These are phyloP conservation scores for Magnolia changhungtana DNA, from an alignment of 164 flowering plant species.

Conservation along the genomic window DNA sequence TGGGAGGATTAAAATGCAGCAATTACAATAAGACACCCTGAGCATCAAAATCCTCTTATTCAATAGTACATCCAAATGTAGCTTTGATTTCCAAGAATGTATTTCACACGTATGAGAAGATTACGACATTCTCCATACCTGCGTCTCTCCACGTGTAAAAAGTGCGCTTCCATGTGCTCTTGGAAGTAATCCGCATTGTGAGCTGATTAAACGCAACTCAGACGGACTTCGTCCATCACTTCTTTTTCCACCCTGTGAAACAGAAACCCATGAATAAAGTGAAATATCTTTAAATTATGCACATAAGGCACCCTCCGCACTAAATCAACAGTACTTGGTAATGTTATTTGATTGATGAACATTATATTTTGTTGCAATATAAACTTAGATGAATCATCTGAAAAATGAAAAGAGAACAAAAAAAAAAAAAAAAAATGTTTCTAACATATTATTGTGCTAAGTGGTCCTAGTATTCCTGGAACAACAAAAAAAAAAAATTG, in stretches of 20 bases:
- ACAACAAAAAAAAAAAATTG: too few relatives aligned
- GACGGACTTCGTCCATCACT: conserved; percentile 86
- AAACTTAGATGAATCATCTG: too few relatives aligned
- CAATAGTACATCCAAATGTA: background rate
- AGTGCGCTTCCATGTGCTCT: conserved; percentile 99
- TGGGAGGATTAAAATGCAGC: too few relatives aligned
- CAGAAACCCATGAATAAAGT: background rate
- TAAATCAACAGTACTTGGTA: background rate
- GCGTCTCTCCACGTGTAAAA: conserved; percentile 98
- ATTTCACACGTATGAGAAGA: background rate
- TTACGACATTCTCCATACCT: conserved; percentile 37
- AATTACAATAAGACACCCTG: too few relatives aligned
- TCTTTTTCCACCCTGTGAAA: conserved; percentile 83
- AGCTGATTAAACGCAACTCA: conserved; percentile 65
- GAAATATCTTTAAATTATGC: conserved; percentile 7
- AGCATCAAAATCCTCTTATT: too few relatives aligned
- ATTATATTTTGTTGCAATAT: too few relatives aligned
- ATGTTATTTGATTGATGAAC: background rate
- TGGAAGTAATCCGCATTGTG: conserved; percentile 86
- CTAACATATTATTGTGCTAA: too few relatives aligned
- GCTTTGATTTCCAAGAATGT: background rate
- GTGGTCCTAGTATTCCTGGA: too few relatives aligned
- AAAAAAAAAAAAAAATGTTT: too few relatives aligned
- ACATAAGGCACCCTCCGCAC: background rate
- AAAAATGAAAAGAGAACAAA: too few relatives aligned